Evolutionary conservation across 345 rosid genomes (phyloP).

Genomic region (Mallotus nudiflorus): DNA sequence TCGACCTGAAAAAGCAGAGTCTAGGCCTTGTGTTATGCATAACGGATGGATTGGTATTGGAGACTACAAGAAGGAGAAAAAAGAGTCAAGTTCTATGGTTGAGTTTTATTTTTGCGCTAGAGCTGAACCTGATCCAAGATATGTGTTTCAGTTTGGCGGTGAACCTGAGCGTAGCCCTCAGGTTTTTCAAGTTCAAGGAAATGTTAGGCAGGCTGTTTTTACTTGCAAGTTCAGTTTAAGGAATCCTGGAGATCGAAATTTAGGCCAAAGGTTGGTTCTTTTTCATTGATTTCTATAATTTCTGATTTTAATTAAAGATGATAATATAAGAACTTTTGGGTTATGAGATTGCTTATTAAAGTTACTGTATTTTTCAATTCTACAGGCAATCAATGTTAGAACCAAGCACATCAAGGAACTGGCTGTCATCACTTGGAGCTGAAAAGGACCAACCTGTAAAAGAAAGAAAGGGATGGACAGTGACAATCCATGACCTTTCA

Average conservation of each 20-base stretch:
- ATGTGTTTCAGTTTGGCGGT: constrained; percentile 80
- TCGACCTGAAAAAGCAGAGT: constrained; percentile 67
- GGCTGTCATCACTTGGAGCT: constrained; percentile 45
- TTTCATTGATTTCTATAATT: neutral
- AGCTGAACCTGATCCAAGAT: constrained; percentile 87
- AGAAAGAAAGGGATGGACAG: constrained; percentile 93
- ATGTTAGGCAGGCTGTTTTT: constrained; percentile 81
- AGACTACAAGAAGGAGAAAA: constrained; percentile 34
- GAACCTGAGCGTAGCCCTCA: constrained; percentile 97
- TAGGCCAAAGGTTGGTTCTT: constrained; percentile 55
- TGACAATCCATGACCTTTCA: constrained; percentile 89
- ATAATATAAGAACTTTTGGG: too few relatives aligned
- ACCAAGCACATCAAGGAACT: constrained; percentile 42
- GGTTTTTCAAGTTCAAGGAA: constrained; percentile 91
- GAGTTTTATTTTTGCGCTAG: constrained; percentile 55
- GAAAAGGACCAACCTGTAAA: constrained; percentile 57
- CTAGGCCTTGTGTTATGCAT: constrained; percentile 52
- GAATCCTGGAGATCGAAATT: constrained; percentile 53
- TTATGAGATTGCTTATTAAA: too few relatives aligned
- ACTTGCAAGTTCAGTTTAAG: constrained; percentile 90
- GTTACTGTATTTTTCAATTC: neutral
- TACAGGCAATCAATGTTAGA: constrained; percentile 60
- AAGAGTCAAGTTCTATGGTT: too few relatives aligned
- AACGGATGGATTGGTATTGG: constrained; percentile 70
- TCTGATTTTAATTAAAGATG: too few relatives aligned